These are phyloP conservation scores for Ustilago sp. DNA, from an alignment of 1,284 basidiomycete species.

Conservation along the genomic window DNA sequence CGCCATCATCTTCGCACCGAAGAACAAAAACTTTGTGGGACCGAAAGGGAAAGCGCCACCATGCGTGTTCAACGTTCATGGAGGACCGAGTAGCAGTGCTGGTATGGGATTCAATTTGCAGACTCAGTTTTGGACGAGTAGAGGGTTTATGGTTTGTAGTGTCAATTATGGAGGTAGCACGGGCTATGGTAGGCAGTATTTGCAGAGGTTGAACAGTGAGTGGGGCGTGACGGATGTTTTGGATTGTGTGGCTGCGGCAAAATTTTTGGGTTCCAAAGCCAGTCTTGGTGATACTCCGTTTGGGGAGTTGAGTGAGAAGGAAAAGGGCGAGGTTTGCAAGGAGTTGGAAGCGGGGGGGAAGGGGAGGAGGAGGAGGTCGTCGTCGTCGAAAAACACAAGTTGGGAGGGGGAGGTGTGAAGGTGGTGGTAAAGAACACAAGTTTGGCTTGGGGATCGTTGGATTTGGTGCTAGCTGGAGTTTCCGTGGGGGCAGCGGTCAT, in stretches of 20 bases:
- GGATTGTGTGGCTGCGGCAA: slow-evolving; percentile 75
- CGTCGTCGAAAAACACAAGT: slow-evolving; percentile 13
- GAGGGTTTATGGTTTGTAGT: slow-evolving; percentile 73
- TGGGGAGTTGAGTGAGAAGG: slow-evolving; percentile 14
- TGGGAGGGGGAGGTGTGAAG: slow-evolving; percentile 26
- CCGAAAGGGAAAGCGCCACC: slow-evolving; percentile 75
- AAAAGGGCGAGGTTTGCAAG: slow-evolving; percentile 24
- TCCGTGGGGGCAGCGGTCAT: slow-evolving; percentile 10
- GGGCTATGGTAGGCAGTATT: slow-evolving; percentile 72
- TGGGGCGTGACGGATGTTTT: slow-evolving; percentile 79
- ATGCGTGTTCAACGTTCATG: slow-evolving; percentile 76
- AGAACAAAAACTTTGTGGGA: slow-evolving; percentile 74
- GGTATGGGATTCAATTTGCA: slow-evolving; percentile 72
- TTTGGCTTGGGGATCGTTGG: slow-evolving; percentile 21
- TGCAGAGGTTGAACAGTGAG: slow-evolving; percentile 74
- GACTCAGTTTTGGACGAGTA: slow-evolving; percentile 73
- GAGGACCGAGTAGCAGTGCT: slow-evolving; percentile 75
- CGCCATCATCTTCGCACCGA: slow-evolving; percentile 76
- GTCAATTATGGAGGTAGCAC: slow-evolving; percentile 80
- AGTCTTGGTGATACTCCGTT: slow-evolving; percentile 18
- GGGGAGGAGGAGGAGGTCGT: background rate
- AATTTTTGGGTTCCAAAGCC: slow-evolving; percentile 71
- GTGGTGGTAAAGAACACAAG: slow-evolving; percentile 33
- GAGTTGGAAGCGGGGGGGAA: slow-evolving; percentile 10
- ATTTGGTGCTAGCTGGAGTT: slow-evolving; percentile 12